Evolutionary conservation across 331 rosid species (phyloP), one percentile per base, ranked within the genome.

Genomic region (Malus hybrid): DNA sequence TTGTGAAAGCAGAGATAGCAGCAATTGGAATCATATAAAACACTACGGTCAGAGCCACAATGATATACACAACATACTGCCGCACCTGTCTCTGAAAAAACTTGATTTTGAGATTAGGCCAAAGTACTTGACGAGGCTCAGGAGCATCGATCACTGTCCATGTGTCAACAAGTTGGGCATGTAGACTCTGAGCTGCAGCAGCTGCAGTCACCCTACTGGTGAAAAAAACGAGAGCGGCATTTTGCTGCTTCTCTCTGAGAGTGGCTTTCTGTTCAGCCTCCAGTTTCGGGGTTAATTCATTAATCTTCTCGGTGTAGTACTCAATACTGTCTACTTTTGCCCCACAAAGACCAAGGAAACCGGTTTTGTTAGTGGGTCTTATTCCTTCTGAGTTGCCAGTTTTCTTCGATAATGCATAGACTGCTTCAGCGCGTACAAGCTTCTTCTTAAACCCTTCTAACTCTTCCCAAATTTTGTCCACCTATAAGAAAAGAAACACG

Each of bases 131-230:
- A 19, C 81, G 72, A 32, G 97, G 93, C 78, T 90, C 93, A 5
- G 97, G 88, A 78, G 99, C 95, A 27, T 73, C 93, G 18, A 63
- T 33, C 19, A 87, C 90, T 2, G 96, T 86, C 97, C 97, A 95
- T 2, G 36, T 60, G 85, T 90, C 88, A 57, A 86, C 91, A 71
- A 83, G 78, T 79, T 86, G 93, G 14, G 99, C 88, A 76, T 92
- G 99, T 44, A 95, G 79, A 77, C 84, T 84, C 91, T 95, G 97
- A 67, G 93, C 86, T 36, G 99, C 99, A 69, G 96, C 79, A 75
- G 97, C 92, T 67, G 99, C 99, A 76, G 67, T 60, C 29, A 79
- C 86, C 80, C 93, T 83, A 81, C 15, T 88, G 4, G 83, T 86
- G 90, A 95, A 92, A 79, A 95, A 90, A 15, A 92, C 80, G 27